Conservation (phyloP, 2,329 filamentous ascomycete genomes). For the Gaeumannomyces tritici region DNA sequence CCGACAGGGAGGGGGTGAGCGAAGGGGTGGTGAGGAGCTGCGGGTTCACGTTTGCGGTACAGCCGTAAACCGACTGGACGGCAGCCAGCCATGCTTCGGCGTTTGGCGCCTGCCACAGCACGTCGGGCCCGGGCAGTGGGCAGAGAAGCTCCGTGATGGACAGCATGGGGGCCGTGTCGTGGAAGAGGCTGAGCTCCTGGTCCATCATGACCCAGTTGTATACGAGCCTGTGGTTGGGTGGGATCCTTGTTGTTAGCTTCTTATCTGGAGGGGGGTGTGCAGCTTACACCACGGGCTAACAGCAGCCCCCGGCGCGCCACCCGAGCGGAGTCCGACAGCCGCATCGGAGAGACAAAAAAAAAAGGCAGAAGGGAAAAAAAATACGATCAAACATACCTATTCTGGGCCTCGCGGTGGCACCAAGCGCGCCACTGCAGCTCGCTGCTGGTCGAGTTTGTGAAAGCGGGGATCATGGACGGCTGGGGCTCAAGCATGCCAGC, state of each 20-base stretch:
- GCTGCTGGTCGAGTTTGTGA: slow-evolving; percentile 29
- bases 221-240: slow-evolving; percentile 42
- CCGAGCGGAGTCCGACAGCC: slow-evolving; percentile 9
- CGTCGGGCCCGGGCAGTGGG: slow-evolving; percentile 52
- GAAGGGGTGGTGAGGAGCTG: slow-evolving; percentile 40
- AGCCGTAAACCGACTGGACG: slow-evolving; percentile 50
- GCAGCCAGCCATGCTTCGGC: slow-evolving; percentile 49
- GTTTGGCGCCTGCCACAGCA: slow-evolving; percentile 52
- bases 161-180: slow-evolving; percentile 53
- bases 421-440: slow-evolving; percentile 53
- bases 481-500: slow-evolving; percentile 54
- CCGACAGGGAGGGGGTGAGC: slow-evolving; percentile 47
- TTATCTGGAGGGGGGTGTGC: not conserved
- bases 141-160: slow-evolving; percentile 55
- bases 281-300: not conserved
- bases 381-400: slow-evolving; percentile 36
- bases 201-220: slow-evolving; percentile 70
- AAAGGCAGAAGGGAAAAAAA: no score
- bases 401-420: slow-evolving; percentile 55
- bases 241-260: not conserved
- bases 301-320: not conserved
- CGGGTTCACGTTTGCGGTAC: slow-evolving; percentile 36
- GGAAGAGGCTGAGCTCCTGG: slow-evolving; percentile 59
- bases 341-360: slow-evolving; percentile 5
- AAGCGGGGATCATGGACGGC: slow-evolving; percentile 31